Evolutionary conservation across 495 filamentous ascomycete genomes (phyloP).

Genomic region (Lophium mytilinum): DNA sequence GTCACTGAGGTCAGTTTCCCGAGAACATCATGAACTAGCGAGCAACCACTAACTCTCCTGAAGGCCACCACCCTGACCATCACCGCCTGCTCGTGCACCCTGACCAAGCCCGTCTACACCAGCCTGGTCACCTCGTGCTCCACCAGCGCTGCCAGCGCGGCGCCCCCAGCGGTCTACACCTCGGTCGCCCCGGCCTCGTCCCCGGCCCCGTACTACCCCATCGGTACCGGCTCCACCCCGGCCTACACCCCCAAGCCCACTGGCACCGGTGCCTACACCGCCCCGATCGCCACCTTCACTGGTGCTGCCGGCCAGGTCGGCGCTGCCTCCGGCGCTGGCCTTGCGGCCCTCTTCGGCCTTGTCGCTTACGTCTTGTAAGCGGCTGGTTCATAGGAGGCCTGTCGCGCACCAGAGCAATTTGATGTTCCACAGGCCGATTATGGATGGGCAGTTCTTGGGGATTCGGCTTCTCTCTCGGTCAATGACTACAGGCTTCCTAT

Average conservation of each 20-base stretch:
- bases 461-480: conserved; percentile 9
- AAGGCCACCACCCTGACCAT: conserved; percentile 72
- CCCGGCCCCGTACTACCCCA: conserved; percentile 2
- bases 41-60: conserved; percentile 3
- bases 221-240: conserved; percentile 31
- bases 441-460: background rate
- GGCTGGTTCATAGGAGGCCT: conserved; percentile 6
- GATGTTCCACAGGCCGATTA: conserved; percentile 1
- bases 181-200: background rate
- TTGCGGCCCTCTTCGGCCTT: conserved; percentile 52
- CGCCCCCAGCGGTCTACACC: conserved; percentile 7
- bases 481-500: conserved; percentile 13
- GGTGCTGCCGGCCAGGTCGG: conserved; percentile 43
- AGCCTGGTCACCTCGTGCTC: conserved; percentile 46
- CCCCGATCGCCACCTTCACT: conserved; percentile 44
- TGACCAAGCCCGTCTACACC: conserved; percentile 60
- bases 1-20: conserved; percentile 54
- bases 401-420: background rate
- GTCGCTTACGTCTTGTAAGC: conserved; percentile 71
- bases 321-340: conserved; percentile 57
- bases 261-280: conserved; percentile 30
- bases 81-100: conserved; percentile 69
- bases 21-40: conserved; percentile 2
- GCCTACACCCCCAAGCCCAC: conserved; percentile 23
- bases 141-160: conserved; percentile 15